Conservation (phyloP, 2,329 filamentous ascomycete species). For the Ceratocystis huliohia region DNA sequence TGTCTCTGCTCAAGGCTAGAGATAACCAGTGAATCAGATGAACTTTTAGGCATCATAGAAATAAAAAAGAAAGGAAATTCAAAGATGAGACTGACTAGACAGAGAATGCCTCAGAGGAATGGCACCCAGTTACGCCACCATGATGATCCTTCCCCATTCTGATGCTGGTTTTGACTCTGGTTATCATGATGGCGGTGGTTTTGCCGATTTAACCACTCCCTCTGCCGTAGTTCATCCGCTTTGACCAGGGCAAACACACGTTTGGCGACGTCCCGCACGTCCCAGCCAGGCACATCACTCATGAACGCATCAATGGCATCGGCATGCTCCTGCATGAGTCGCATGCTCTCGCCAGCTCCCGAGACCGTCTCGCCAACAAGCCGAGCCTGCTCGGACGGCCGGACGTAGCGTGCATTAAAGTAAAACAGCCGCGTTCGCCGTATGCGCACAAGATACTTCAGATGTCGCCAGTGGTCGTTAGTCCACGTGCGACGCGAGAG, state of each 20-base stretch:
- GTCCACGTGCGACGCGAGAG: conserved; percentile 38
- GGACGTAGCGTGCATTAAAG: conserved; percentile 25
- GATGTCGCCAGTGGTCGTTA: conserved; percentile 40
- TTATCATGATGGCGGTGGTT: background rate
- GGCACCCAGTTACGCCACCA: conserved; percentile 15
- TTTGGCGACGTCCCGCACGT: conserved; percentile 37
- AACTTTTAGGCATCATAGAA: background rate
- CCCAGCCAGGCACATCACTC: conserved; percentile 37
- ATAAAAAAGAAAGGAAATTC: background rate
- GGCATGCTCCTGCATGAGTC: conserved; percentile 44
- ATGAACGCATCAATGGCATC: conserved; percentile 45
- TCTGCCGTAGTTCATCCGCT: conserved; percentile 18
- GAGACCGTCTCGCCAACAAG: conserved; percentile 39
- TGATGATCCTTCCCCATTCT: background rate
- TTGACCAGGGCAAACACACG: conserved; percentile 34
- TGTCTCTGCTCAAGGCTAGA: too few species aligned
- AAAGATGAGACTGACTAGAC: background rate
- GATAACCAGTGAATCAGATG: too few species aligned
- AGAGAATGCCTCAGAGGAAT: background rate
- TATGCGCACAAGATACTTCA: conserved; percentile 41
- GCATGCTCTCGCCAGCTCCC: conserved; percentile 35
- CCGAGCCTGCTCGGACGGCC: conserved; percentile 23
- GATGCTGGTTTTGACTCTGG: background rate
- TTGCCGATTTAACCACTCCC: conserved; percentile 16
- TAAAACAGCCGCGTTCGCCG: conserved; percentile 33